Conservation (phyloP, 257 asterid species). For the Nicotiana otophora region DNA sequence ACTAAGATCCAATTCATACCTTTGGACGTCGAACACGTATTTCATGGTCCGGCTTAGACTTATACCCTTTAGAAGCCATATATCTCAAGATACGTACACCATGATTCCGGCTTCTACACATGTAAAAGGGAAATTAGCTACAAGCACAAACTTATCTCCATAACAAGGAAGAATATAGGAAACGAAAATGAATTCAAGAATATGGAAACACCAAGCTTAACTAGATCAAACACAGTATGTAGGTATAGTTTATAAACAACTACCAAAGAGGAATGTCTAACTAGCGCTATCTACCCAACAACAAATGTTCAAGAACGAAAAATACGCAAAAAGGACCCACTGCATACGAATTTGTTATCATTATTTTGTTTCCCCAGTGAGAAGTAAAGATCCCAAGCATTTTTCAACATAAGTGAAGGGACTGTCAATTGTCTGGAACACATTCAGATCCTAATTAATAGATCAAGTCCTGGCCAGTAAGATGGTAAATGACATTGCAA, state of each 20-base stretch:
- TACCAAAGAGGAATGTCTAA: background rate
- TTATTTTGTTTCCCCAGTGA: background rate
- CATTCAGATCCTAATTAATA: background rate
- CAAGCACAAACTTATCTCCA: background rate
- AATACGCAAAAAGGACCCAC: background rate
- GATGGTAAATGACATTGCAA: background rate
- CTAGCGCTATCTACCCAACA: background rate
- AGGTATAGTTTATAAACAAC: background rate
- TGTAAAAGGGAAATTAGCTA: constrained; percentile 2
- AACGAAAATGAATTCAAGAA: background rate
- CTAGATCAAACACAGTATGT: background rate
- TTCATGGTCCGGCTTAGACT: constrained; percentile 92
- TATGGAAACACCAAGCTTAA: background rate
- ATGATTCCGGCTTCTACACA: constrained; percentile 32
- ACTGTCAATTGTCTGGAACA: background rate
- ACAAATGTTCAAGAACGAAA: too few relatives aligned
- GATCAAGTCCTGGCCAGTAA: background rate
- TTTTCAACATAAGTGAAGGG: background rate
- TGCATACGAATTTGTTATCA: background rate
- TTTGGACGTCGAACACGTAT: constrained; percentile 84
- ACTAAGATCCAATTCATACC: constrained; percentile 37
- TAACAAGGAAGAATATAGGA: background rate
- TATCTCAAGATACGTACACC: constrained; percentile 39
- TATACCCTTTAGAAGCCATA: constrained; percentile 99
- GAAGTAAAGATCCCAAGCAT: background rate